These are phyloP conservation scores for Trypethelium eluteriae DNA, from an alignment of 495 filamentous ascomycete species.

Conservation along the genomic window DNA sequence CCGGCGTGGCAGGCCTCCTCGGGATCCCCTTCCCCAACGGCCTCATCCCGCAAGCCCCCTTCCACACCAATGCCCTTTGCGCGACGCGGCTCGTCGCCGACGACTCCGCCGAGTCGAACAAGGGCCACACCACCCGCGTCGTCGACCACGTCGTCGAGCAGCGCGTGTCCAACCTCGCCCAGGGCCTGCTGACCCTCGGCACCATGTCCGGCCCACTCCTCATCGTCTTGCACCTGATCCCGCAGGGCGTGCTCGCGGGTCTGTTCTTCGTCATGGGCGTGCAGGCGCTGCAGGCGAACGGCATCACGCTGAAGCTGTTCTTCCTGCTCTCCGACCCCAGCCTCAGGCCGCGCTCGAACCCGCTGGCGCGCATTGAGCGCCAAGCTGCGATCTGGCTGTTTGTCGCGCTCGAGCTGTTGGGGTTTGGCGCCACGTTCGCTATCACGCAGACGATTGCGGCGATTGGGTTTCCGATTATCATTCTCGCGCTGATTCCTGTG, in stretches of 20 bases:
- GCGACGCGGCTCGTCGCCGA: constrained; percentile 13
- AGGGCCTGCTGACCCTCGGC: constrained; percentile 74
- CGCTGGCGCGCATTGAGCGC: constrained; percentile 49
- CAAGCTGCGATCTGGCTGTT: constrained; percentile 61
- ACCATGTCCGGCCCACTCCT: constrained; percentile 85
- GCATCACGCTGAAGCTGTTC: constrained; percentile 72
- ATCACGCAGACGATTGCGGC: constrained; percentile 93
- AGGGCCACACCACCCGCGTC: constrained; percentile 50
- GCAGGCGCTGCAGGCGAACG: constrained; percentile 55
- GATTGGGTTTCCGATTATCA: constrained; percentile 84
- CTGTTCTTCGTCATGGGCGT: constrained; percentile 94
- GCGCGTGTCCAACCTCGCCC: constrained; percentile 75
- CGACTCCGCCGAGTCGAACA: constrained; percentile 52
- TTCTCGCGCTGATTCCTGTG: constrained; percentile 70
- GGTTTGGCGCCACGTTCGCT: constrained; percentile 83
- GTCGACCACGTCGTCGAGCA: constrained; percentile 64
- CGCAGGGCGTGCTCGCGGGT: constrained; percentile 78
- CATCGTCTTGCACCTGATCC: constrained; percentile 74
- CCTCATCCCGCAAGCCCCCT: constrained; percentile 72
- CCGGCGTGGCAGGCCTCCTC: constrained; percentile 71
- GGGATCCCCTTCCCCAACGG: constrained; percentile 90
- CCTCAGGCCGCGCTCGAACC: constrained; percentile 58
- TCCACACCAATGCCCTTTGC: constrained; percentile 59
- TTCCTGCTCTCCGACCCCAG: constrained; percentile 62
- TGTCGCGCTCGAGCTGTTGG: constrained; percentile 65